Evolutionary conservation across 768 basidiomycete genomes (phyloP).

Genomic region (Mycena amicta): DNA sequence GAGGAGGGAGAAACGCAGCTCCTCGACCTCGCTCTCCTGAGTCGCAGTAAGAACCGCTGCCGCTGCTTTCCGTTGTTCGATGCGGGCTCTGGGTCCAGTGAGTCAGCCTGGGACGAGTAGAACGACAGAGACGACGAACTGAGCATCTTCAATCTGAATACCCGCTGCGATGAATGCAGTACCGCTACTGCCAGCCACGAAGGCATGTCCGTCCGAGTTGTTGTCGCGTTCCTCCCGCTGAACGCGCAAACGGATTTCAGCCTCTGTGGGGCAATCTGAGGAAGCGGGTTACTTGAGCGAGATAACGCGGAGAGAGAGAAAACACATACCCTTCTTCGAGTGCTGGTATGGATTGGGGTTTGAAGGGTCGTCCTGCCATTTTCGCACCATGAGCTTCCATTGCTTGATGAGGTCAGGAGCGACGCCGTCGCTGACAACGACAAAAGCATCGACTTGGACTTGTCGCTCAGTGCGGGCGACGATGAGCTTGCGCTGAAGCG

Average conservation of each 20-base stretch:
- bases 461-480: constrained; percentile 12
- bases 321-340: not conserved
- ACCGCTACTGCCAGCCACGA: not conserved
- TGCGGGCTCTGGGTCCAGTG: too few species aligned
- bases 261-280: constrained; percentile 6
- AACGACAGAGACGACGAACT: not conserved
- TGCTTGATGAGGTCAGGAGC: not conserved
- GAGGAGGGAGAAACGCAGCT: not conserved
- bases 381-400: not conserved
- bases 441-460: constrained; percentile 3
- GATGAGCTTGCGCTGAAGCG: constrained; percentile 6
- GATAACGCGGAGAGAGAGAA: not conserved
- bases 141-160: constrained; percentile 7
- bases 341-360: constrained; percentile 3
- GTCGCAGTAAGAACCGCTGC: not conserved
- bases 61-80: too few species aligned
- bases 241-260: constrained; percentile 2
- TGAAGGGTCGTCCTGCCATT: constrained; percentile 1
- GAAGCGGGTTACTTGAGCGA: not conserved
- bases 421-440: constrained; percentile 2
- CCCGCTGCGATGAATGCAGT: constrained; percentile 8
- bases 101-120: too few species aligned
- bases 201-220: not conserved
- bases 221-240: constrained; percentile 2
- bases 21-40: not conserved